Evolutionary conservation across 1,284 basidiomycete genomes (phyloP).

Genomic region (Ustilago shanxiensis): DNA sequence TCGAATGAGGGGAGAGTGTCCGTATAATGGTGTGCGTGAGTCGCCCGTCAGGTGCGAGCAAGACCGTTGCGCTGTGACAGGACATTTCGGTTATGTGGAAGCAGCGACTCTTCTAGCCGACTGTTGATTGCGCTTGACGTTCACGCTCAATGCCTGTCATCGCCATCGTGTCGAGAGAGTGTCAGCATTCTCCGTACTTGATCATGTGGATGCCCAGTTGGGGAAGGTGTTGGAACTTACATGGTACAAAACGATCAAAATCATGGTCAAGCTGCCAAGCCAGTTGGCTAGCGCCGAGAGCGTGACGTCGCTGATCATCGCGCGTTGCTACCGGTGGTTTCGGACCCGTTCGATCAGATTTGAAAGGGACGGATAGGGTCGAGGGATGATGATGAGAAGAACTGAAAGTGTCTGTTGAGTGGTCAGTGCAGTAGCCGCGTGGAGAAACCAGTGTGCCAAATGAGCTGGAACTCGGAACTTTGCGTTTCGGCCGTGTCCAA

Average conservation of each 20-base stretch:
- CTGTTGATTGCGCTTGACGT: conserved; percentile 53
- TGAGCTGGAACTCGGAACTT: conserved; percentile 12
- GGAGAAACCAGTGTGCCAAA: background rate
- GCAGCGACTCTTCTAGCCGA: conserved; percentile 22
- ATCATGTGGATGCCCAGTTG: too few relatives aligned
- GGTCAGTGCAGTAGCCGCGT: conserved; percentile 29
- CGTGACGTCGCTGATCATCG: conserved; percentile 66
- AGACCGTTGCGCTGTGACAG: too few relatives aligned
- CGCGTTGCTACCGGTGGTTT: background rate
- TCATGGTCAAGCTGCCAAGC: conserved; percentile 64
- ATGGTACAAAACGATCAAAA: conserved; percentile 65
- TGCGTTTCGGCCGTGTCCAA: conserved; percentile 31
- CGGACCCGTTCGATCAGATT: background rate
- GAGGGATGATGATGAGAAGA: background rate
- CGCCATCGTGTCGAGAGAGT: background rate
- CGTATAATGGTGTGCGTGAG: background rate
- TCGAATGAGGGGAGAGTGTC: conserved; percentile 7
- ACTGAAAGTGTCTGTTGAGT: background rate
- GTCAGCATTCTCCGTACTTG: background rate
- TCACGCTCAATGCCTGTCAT: conserved; percentile 44
- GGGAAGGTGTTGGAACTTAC: conserved; percentile 32
- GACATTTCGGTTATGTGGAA: conserved; percentile 13
- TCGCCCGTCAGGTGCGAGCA: background rate
- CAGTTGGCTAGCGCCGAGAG: conserved; percentile 65
- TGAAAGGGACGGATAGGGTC: background rate